phyloP scores from a whole-genome alignment of 164 flowering plant species.

The Chimonanthus praecox region DNA sequence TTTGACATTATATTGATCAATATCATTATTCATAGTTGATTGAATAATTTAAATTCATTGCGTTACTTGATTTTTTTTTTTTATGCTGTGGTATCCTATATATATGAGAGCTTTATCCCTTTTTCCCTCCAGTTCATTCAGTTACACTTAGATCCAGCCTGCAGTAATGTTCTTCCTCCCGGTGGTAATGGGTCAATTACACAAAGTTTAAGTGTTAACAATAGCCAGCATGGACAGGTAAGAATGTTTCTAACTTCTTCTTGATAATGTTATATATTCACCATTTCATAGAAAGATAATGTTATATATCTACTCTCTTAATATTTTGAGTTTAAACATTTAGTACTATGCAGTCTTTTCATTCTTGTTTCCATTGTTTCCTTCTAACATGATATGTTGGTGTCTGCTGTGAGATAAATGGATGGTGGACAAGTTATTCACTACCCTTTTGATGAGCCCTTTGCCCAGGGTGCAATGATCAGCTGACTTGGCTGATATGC shows the following conservation, averaged over 20 bases:
- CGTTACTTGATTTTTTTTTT: neutral
- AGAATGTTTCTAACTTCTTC: neutral
- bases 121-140: constrained; percentile 73
- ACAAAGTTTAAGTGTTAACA: constrained; percentile 66
- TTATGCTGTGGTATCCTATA: neutral
- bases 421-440: neutral
- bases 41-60: too few relatives aligned
- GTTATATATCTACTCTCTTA: neutral
- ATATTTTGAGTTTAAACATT: neutral
- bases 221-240: constrained; percentile 97
- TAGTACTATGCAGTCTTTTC: neutral
- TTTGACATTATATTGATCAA: too few relatives aligned
- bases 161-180: constrained; percentile 69
- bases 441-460: too few relatives aligned
- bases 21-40: too few relatives aligned
- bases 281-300: neutral
- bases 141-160: constrained; percentile 86
- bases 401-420: neutral
- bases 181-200: constrained; percentile 63
- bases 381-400: neutral
- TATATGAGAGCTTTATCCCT: constrained; percentile 8
- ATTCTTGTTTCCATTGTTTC: neutral
- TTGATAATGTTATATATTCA: neutral
- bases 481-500: too few relatives aligned
- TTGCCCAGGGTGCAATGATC: too few relatives aligned